These are phyloP conservation scores for Fonsecaea monophora DNA, from an alignment of 2,329 filamentous ascomycete species.

Conservation along the genomic window DNA sequence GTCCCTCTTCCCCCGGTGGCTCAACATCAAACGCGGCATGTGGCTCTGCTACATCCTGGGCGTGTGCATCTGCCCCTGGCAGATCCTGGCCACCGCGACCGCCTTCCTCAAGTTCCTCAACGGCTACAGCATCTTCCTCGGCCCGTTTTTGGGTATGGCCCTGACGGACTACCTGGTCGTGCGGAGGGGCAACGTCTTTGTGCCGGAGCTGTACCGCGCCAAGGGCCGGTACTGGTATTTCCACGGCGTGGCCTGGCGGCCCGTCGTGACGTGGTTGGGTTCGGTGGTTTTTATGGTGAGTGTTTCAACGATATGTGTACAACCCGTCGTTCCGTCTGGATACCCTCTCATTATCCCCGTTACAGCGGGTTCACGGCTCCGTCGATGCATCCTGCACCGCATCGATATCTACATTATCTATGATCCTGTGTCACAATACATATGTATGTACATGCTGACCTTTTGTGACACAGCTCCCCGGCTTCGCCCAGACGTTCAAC, in stretches of 20 bases:
- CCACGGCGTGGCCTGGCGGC: slow-evolving; percentile 61
- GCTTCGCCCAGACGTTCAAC: slow-evolving; percentile 27
- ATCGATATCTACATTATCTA: too few species aligned
- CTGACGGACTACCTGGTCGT: slow-evolving; percentile 40
- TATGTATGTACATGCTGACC: too few species aligned
- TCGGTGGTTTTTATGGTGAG: slow-evolving; percentile 22
- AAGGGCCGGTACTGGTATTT: slow-evolving; percentile 31
- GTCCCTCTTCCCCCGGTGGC: slow-evolving; percentile 58
- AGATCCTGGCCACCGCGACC: slow-evolving; percentile 52
- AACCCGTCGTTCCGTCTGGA: too few species aligned
- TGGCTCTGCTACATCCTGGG: slow-evolving; percentile 46
- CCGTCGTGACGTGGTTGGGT: slow-evolving; percentile 61
- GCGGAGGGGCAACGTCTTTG: slow-evolving; percentile 29
- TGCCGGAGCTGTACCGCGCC: slow-evolving; percentile 31
- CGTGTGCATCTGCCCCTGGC: slow-evolving; percentile 55
- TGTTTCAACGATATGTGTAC: neutral
- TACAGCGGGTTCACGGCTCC: too few species aligned
- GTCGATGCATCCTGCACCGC: too few species aligned
- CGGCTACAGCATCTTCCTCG: slow-evolving; percentile 44
- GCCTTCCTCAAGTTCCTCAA: slow-evolving; percentile 49
- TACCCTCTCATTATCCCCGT: too few species aligned
- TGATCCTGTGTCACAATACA: too few species aligned
- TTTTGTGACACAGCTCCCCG: slow-evolving; percentile 12
- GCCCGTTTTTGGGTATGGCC: slow-evolving; percentile 37
- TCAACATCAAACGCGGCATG: slow-evolving; percentile 59